Evolutionary conservation across 176 grass and related monocot genomes (phyloP).

Genomic region (Avena insularis): DNA sequence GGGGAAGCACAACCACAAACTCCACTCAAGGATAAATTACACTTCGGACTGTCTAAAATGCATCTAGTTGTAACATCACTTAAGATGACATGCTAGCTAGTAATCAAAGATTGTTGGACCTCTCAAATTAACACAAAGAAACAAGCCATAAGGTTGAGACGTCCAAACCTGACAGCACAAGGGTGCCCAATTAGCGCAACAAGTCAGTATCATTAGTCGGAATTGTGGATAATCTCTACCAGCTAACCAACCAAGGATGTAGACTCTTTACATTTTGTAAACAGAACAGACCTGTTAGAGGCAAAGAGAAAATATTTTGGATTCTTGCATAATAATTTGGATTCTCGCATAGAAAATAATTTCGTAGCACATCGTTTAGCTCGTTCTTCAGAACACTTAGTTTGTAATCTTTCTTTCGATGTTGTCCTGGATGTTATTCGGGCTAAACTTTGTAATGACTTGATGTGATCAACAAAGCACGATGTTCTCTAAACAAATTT

Average conservation of each 20-base stretch:
- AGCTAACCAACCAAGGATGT: not conserved
- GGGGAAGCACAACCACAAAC: too few species aligned
- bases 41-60: not conserved
- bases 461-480: too few species aligned
- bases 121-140: too few species aligned
- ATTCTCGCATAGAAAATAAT: not conserved
- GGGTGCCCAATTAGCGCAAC: constrained; percentile 3
- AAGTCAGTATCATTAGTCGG: not conserved
- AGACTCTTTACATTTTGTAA: not conserved
- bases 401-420: too few species aligned
- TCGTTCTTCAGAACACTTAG: too few species aligned
- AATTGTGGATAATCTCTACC: not conserved
- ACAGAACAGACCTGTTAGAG: not conserved
- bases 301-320: not conserved
- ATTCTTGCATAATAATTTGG: not conserved
- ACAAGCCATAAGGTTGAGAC: not conserved
- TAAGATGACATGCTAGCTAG: not conserved
- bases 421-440: too few species aligned
- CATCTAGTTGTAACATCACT: not conserved
- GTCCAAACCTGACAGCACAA: constrained; percentile 8
- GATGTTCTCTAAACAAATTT: too few species aligned
- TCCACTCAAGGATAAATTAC: not conserved
- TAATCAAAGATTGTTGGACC: not conserved
- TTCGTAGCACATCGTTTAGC: too few species aligned
- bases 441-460: too few species aligned